phyloP scores from a whole-genome alignment of 2,329 filamentous ascomycete species.

The Talaromyces sp. region DNA sequence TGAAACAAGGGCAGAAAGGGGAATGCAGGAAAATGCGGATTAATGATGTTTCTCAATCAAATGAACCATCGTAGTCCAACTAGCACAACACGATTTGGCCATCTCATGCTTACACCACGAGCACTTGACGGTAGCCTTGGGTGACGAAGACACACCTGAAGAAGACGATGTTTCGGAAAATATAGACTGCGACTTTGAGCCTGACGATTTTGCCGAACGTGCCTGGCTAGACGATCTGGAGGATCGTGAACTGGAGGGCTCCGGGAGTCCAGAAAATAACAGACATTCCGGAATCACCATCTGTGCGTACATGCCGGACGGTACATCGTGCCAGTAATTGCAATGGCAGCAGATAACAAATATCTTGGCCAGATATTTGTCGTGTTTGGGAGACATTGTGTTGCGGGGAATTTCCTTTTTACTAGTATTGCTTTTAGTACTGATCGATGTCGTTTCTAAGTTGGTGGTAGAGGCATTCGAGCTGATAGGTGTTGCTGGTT shows the following conservation, averaged over 20 bases:
- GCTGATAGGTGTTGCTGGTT: conserved; percentile 9
- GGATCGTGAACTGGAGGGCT: conserved; percentile 1
- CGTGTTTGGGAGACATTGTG: conserved; percentile 16
- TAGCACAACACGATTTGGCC: conserved; percentile 16
- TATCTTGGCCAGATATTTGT: conserved; percentile 18
- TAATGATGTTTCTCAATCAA: conserved; percentile 18
- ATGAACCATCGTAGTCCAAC: conserved; percentile 19
- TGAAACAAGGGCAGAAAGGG: neutral
- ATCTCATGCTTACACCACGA: conserved; percentile 17
- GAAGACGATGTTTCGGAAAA: neutral
- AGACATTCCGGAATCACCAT: conserved; percentile 18
- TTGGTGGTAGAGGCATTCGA: conserved; percentile 11
- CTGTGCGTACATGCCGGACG: conserved; percentile 16
- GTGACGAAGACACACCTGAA: neutral
- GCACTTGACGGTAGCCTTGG: conserved; percentile 10
- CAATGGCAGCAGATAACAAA: conserved; percentile 18
- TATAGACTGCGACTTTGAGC: neutral
- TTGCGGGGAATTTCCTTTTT: conserved; percentile 13
- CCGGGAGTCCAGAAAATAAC: conserved; percentile 3
- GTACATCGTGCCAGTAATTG: conserved; percentile 18
- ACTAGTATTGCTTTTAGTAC: neutral
- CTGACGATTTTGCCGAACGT: neutral
- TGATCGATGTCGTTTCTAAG: conserved; percentile 3
- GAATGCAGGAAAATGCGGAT: neutral
- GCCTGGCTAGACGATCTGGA: conserved; percentile 11